phyloP scores from a whole-genome alignment of 176 grass and related monocot species.

The Bromus sterilis region DNA sequence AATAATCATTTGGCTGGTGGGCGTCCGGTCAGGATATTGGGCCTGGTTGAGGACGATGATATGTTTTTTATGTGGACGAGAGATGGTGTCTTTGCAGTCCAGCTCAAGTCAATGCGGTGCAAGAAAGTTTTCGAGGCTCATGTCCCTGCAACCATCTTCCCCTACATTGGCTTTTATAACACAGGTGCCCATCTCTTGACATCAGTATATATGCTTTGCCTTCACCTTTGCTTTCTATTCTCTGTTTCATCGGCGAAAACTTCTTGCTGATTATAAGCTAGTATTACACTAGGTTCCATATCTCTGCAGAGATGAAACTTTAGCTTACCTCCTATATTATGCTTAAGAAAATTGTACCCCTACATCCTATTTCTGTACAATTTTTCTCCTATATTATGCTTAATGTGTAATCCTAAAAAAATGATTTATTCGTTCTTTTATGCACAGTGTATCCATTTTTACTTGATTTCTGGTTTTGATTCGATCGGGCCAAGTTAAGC shows the following conservation, averaged over 20 bases:
- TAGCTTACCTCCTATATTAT: not conserved
- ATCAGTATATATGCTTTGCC: not conserved
- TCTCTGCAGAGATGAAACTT: not conserved
- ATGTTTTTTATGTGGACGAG: constrained; percentile 25
- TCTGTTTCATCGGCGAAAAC: not conserved
- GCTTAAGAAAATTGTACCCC: not conserved
- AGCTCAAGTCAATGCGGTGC: constrained; percentile 21
- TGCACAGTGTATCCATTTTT: not conserved
- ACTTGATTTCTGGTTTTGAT: not conserved
- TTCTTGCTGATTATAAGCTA: not conserved
- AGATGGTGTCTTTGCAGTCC: constrained; percentile 15
- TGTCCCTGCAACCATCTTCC: not conserved
- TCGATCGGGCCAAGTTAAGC: not conserved
- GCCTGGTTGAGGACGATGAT: constrained; percentile 27
- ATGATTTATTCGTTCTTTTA: not conserved
- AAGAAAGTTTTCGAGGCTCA: constrained; percentile 23
- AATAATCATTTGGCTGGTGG: not conserved
- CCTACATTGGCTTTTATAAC: not conserved
- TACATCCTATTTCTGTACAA: not conserved
- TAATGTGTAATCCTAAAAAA: not conserved
- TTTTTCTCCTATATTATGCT: not conserved
- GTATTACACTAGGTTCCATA: not conserved
- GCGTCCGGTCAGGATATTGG: constrained; percentile 21
- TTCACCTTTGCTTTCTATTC: not conserved
- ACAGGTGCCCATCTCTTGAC: not conserved